Base-by-base conservation (phyloP, 2,329 filamentous ascomycete species). In the Colletotrichum tropicale region DNA sequence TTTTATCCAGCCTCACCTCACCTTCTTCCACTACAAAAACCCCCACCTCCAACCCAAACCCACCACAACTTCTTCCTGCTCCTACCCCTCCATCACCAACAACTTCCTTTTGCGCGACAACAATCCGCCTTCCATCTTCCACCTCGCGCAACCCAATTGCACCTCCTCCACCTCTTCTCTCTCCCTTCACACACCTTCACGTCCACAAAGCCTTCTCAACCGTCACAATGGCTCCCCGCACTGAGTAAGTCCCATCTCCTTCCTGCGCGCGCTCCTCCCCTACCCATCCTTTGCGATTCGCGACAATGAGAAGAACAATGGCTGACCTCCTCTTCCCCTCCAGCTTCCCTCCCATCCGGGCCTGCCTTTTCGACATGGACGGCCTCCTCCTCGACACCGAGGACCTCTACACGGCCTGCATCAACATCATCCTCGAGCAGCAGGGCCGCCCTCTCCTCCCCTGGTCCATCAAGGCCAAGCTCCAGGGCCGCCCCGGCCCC, bases 361-460 rank as follows among this genome's bases (percentile, higher is more conserved):
- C 96, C 79, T 98, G 96, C 85, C 93, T 99, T 78, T 98, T 99
- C 84, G 97, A 99, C 88, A 98, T 98, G 96, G 97, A 99, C 85
- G 97, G 97, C 76, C 93, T 99, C 43, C 91, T 99, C 24, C 94
- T 99, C 82, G 93, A 98, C 85, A 96, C 95, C 38, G 97, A 98
- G 88, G 97, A 98, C 81, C 85, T 92, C 71, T 98, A 98, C 88
- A 97, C 95, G 0, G 83, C 91, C 30, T 94, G 94, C 85, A 94
- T 96, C 76, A 98, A 99, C 86, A 88, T 92, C 28, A 91, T 98
- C 48, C 93, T 99, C 52, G 88, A 89, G 72, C 92, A 94, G 82
- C 95, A 97, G 84, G 91, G 89, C 80, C 92, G 92, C 66, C 94
- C 95, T 1, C 83, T 87, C 16, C 88, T 98, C n/a, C 96, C 97